Base-by-base conservation (phyloP, 2,329 filamentous ascomycete genomes). In the Cercospora sojina region DNA sequence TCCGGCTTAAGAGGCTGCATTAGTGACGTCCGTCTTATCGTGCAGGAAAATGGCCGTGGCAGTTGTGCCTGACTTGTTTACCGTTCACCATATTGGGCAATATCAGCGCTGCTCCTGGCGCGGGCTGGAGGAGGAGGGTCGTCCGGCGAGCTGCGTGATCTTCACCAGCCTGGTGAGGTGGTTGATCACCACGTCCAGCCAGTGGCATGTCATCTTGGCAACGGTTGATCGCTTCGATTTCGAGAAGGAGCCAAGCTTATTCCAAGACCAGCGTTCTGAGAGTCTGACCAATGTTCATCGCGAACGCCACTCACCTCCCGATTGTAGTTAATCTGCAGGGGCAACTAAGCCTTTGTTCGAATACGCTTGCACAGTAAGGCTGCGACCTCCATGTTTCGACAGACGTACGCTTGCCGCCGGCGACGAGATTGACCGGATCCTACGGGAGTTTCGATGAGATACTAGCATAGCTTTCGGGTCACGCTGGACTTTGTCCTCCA, bases 231-330 rank as follows among this genome's bases (percentile, higher is more conserved):
- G 23, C 53, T 59, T 29, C 61, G 29, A 38, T 49, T 59, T 59
- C 47, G 31, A 62, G 64, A 59, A 67, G 64, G 64, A 57, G 60
- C 43, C 64, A 67, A 67, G 64, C 20, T 38, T 23, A 10, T 23
- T 25, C 60, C 64, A 62, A 61, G 64, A 43, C 51, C 51, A 10
- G 38, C 32, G 38, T 32, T 56, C 55, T 20, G 18, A 32, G 20
- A 41, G 8, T 13, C 20, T 18, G 25, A 27, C 47, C 55, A 32
- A 59, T 31, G 55, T 23, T 64, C 16, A 18, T 8, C 23, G 41
- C 23, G n/a, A 23, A 47, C 43, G 51, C 60, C 64, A 67, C 43
- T 59, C 56, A 67, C 64, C 64, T 67, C 59, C 64, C 60, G 18
- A 16, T 51, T 64, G 31, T 23, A 67, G 64, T 67, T 63, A 67